These are phyloP conservation scores for Thalassiosira hispida DNA, from an alignment of 352 stramenopile species.

Conservation along the genomic window DNA sequence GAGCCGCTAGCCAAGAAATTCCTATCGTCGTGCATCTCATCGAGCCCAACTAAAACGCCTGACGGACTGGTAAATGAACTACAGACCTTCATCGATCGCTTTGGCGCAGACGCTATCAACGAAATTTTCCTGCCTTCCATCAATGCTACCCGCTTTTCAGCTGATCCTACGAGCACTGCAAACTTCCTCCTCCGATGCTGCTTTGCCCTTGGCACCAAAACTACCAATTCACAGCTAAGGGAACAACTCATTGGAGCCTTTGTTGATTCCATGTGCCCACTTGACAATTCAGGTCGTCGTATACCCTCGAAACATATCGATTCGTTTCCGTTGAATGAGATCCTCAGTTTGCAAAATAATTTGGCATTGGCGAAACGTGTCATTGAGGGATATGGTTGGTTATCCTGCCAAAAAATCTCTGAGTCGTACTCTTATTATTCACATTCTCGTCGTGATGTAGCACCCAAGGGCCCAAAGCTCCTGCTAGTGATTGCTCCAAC, in stretches of 20 bases:
- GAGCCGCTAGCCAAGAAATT: conserved; percentile 15
- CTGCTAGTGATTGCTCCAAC: neutral
- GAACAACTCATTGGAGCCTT: conserved; percentile 4
- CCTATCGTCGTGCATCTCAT: conserved; percentile 7
- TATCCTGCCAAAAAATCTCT: conserved; percentile 13
- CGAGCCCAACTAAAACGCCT: neutral
- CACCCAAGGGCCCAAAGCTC: neutral
- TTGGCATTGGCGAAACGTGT: conserved; percentile 5
- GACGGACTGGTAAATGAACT: conserved; percentile 1
- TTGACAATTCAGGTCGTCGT: neutral
- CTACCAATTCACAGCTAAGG: neutral
- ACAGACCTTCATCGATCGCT: conserved; percentile 5
- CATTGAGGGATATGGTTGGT: conserved; percentile 13
- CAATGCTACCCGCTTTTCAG: conserved; percentile 1
- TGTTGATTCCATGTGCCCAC: neutral
- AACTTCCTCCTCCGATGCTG: neutral
- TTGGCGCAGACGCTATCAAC: conserved; percentile 11
- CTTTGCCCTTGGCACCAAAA: conserved; percentile 1
- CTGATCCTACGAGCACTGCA: neutral
- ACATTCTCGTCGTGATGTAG: neutral
- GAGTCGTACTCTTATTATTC: neutral
- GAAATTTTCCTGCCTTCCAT: neutral
- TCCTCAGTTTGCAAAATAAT: conserved; percentile 9
- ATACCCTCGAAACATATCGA: neutral
- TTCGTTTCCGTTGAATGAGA: conserved; percentile 6